Evolutionary conservation across 129 eudicot species (phyloP).

Genomic region (Rutidosis leptorrhynchoides): DNA sequence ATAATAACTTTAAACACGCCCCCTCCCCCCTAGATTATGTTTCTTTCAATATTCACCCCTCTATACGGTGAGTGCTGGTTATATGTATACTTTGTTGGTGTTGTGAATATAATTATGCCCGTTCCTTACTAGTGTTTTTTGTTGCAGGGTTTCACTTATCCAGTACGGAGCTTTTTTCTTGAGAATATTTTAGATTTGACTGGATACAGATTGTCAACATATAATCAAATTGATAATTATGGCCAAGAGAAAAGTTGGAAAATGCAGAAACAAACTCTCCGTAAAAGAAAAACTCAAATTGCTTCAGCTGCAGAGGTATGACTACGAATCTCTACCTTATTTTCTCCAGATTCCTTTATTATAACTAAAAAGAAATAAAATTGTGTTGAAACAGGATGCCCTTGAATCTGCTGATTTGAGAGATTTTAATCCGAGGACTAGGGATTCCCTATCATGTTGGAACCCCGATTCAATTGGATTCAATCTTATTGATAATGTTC

Average conservation of each 20-base stretch:
- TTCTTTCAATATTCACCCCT: slow-evolving; percentile 9
- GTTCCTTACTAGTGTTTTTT: neutral
- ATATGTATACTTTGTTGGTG: neutral
- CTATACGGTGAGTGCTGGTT: neutral
- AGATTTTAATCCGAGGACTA: slow-evolving; percentile 52
- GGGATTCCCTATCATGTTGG: slow-evolving; percentile 88
- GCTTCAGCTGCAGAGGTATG: slow-evolving; percentile 96
- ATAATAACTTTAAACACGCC: neutral
- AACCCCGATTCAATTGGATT: slow-evolving; percentile 98
- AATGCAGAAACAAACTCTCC: slow-evolving; percentile 83
- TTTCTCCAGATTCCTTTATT: neutral
- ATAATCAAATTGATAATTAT: slow-evolving; percentile 92
- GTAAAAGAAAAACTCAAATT: slow-evolving; percentile 83
- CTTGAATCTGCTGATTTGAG: slow-evolving; percentile 64
- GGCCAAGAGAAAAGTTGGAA: slow-evolving; percentile 97
- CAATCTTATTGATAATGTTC: slow-evolving; percentile 86
- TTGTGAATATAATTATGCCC: neutral
- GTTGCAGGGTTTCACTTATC: slow-evolving; percentile 87
- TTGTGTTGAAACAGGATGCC: slow-evolving; percentile 66
- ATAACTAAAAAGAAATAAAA: slow-evolving; percentile 14
- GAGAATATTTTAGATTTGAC: slow-evolving; percentile 88
- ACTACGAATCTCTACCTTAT: neutral
- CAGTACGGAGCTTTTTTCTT: slow-evolving; percentile 78
- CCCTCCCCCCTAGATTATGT: neutral
- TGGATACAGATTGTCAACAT: slow-evolving; percentile 68